These are phyloP conservation scores for Penicillium paneum DNA, from an alignment of 2,329 filamentous ascomycete species.

Conservation along the genomic window DNA sequence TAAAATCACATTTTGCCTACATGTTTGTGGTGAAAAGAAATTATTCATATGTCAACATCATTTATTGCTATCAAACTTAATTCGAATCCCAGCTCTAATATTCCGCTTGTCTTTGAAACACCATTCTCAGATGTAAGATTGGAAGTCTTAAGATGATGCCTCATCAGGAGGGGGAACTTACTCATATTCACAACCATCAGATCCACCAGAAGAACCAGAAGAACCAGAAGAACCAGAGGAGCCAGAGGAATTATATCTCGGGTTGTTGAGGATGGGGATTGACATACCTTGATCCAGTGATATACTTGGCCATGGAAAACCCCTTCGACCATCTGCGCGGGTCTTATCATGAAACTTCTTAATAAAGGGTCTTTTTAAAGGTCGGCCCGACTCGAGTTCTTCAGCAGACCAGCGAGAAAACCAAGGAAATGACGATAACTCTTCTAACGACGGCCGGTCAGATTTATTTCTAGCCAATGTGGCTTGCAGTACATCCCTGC, in stretches of 20 bases:
- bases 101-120: neutral
- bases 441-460: constrained; percentile 23
- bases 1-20: neutral
- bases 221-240: neutral
- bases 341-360: neutral
- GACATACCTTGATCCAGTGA: neutral
- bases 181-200: neutral
- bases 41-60: neutral
- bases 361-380: constrained; percentile 10
- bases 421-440: constrained; percentile 28
- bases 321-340: neutral
- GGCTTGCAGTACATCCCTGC: constrained; percentile 27
- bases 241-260: neutral
- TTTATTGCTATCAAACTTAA: neutral
- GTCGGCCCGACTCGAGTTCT: constrained; percentile 9
- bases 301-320: constrained; percentile 1
- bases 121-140: neutral
- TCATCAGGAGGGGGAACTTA: neutral
- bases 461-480: constrained; percentile 23
- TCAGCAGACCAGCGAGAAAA: constrained; percentile 20
- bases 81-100: neutral
- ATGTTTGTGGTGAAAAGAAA: neutral
- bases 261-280: too few relatives aligned
- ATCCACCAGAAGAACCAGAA: neutral
- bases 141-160: neutral